A percentile compares a stretch with the other conserved stretches of the same genome.
Evolutionary conservation across 306 rosid species (phyloP).

Genomic region (Erythrophleum fordii): DNA sequence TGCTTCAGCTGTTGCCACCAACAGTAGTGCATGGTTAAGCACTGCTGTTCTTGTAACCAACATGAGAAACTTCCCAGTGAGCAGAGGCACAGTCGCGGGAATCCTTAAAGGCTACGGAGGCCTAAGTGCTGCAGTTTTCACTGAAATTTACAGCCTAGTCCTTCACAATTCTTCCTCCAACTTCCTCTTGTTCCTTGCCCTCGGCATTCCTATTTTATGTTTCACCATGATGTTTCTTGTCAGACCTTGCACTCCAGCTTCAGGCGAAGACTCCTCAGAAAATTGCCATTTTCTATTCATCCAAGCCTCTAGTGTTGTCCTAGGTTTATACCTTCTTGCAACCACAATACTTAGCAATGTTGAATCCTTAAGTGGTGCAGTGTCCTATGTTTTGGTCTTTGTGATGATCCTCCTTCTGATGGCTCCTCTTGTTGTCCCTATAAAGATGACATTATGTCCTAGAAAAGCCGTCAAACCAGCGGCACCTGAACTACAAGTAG

Average conservation of each 20-base stretch:
- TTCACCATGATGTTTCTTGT: slow-evolving; percentile 68
- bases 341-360: slow-evolving; percentile 52
- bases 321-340: slow-evolving; percentile 66
- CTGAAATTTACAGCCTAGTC: slow-evolving; percentile 58
- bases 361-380: slow-evolving; percentile 30
- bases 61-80: slow-evolving; percentile 83
- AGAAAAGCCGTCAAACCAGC: slow-evolving; percentile 31
- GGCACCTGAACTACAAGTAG: slow-evolving; percentile 24
- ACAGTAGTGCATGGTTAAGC: slow-evolving; percentile 77
- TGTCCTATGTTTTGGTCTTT: slow-evolving; percentile 48
- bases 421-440: slow-evolving; percentile 80
- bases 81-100: slow-evolving; percentile 80
- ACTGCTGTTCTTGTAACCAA: slow-evolving; percentile 82
- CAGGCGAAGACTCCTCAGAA: slow-evolving; percentile 59
- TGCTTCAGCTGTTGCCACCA: slow-evolving; percentile 67
- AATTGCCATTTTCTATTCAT: slow-evolving; percentile 62
- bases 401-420: slow-evolving; percentile 68
- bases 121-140: slow-evolving; percentile 75
- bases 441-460: slow-evolving; percentile 73
- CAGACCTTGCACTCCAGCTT: slow-evolving; percentile 76
- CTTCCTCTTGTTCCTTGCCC: slow-evolving; percentile 63
- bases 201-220: slow-evolving; percentile 71
- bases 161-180: slow-evolving; percentile 66
- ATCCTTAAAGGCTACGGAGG: slow-evolving; percentile 81
- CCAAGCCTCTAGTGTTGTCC: slow-evolving; percentile 64